phyloP scores from a whole-genome alignment of 768 basidiomycete species.

The Daedalea quercina region DNA sequence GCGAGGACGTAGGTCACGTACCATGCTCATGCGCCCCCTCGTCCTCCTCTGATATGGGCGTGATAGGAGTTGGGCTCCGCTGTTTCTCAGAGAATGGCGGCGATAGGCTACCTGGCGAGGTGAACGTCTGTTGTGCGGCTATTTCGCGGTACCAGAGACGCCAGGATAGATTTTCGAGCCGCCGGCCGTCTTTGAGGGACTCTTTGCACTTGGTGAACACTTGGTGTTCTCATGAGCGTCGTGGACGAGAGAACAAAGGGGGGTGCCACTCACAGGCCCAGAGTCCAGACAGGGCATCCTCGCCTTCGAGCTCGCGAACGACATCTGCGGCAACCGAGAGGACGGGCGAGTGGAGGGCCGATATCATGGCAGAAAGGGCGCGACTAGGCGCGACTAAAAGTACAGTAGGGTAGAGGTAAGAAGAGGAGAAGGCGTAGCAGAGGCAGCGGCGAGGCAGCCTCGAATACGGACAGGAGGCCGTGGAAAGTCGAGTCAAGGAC shows the following conservation, averaged over 20 bases:
- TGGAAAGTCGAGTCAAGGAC: neutral
- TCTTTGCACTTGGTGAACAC: constrained; percentile 85
- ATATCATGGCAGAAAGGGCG: constrained; percentile 32
- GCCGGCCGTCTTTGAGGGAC: constrained; percentile 68
- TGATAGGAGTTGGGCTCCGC: constrained; percentile 23
- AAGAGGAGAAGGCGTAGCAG: constrained; percentile 7
- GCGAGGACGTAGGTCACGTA: constrained; percentile 5
- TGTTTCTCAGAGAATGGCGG: constrained; percentile 18
- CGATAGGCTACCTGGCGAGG: constrained; percentile 22
- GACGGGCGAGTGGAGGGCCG: constrained; percentile 54
- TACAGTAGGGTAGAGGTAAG: constrained; percentile 5
- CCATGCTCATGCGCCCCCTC: constrained; percentile 10
- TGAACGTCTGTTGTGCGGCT: constrained; percentile 27
- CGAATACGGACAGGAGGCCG: neutral
- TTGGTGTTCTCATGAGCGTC: constrained; percentile 20
- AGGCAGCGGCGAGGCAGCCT: constrained; percentile 4
- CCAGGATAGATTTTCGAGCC: constrained; percentile 88
- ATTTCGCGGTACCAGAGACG: constrained; percentile 73
- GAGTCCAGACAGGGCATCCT: constrained; percentile 57
- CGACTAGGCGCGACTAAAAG: constrained; percentile 3
- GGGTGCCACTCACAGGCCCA: constrained; percentile 52
- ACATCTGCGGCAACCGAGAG: constrained; percentile 61
- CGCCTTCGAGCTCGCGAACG: constrained; percentile 60
- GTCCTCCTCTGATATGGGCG: constrained; percentile 20
- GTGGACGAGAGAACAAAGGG: neutral